phyloP scores from a whole-genome alignment of 2,329 filamentous ascomycete genomes.

The Magnaporthiopsis rhizophila region DNA sequence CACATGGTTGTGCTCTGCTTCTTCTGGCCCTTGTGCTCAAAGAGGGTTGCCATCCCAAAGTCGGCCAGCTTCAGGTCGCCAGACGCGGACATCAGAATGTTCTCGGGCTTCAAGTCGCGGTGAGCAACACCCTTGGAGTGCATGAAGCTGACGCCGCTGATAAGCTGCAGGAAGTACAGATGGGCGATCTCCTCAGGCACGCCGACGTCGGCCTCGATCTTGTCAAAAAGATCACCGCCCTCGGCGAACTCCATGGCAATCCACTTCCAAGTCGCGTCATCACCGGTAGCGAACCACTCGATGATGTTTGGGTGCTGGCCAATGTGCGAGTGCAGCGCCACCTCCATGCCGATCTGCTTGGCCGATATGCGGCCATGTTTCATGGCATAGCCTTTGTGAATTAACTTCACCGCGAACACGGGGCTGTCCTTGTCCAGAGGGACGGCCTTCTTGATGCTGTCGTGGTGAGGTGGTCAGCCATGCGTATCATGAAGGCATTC shows the following conservation, averaged over 20 bases:
- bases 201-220: constrained; percentile 95
- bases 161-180: constrained; percentile 88
- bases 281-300: constrained; percentile 79
- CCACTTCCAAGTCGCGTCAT: constrained; percentile 86
- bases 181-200: constrained; percentile 94
- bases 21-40: constrained; percentile 75
- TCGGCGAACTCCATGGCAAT: constrained; percentile 97
- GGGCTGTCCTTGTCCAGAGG: constrained; percentile 62
- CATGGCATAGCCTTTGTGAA: constrained; percentile 92
- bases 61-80: constrained; percentile 92
- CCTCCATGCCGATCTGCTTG: constrained; percentile 88
- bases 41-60: constrained; percentile 92
- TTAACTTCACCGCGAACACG: constrained; percentile 95
- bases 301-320: constrained; percentile 91
- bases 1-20: constrained; percentile 86
- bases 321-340: constrained; percentile 80
- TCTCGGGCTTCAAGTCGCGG: constrained; percentile 88
- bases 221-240: constrained; percentile 95
- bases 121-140: constrained; percentile 94
- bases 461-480: constrained; percentile 10
- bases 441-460: constrained; percentile 85
- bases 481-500: not conserved
- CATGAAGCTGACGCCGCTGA: constrained; percentile 88
- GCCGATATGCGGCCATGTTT: constrained; percentile 80
- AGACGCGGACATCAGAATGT: constrained; percentile 77